Percentiles rank a stretch among this genome's conserved stretches.
Evolutionary conservation across 108 stramenopile species (phyloP).

Genomic region (Cylindrotheca fusiformis): DNA sequence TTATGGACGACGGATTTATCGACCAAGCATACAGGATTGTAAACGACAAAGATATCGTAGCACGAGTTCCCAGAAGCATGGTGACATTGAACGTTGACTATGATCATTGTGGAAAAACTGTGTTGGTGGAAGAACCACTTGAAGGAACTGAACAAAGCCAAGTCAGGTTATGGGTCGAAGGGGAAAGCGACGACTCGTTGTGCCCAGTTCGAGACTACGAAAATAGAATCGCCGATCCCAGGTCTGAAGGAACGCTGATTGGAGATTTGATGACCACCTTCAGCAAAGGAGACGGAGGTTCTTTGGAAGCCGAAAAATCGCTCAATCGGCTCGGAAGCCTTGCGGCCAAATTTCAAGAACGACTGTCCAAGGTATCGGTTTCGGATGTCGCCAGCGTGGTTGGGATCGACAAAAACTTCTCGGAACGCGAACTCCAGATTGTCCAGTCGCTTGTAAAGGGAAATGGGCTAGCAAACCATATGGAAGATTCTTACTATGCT

Average conservation of each 20-base stretch:
- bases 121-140: constrained; percentile 45
- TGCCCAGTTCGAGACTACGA: constrained; percentile 79
- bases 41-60: constrained; percentile 79
- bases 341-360: constrained; percentile 21
- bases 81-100: constrained; percentile 70
- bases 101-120: constrained; percentile 81
- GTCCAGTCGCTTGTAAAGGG: constrained; percentile 65
- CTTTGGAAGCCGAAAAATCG: constrained; percentile 2
- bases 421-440: constrained; percentile 68
- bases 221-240: constrained; percentile 45
- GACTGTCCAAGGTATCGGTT: constrained; percentile 45
- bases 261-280: constrained; percentile 49
- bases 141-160: constrained; percentile 11
- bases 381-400: constrained; percentile 63
- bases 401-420: constrained; percentile 74
- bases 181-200: constrained; percentile 52
- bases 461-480: constrained; percentile 69
- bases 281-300: background rate
- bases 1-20: constrained; percentile 50
- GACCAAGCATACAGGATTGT: constrained; percentile 80
- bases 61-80: constrained; percentile 77
- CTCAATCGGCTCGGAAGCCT: constrained; percentile 10
- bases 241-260: constrained; percentile 63
- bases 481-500: constrained; percentile 79
- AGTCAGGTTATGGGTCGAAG: constrained; percentile 66